These are phyloP conservation scores for Rhynchosporium graminicola DNA, from an alignment of 2,329 filamentous ascomycete species.

Conservation along the genomic window DNA sequence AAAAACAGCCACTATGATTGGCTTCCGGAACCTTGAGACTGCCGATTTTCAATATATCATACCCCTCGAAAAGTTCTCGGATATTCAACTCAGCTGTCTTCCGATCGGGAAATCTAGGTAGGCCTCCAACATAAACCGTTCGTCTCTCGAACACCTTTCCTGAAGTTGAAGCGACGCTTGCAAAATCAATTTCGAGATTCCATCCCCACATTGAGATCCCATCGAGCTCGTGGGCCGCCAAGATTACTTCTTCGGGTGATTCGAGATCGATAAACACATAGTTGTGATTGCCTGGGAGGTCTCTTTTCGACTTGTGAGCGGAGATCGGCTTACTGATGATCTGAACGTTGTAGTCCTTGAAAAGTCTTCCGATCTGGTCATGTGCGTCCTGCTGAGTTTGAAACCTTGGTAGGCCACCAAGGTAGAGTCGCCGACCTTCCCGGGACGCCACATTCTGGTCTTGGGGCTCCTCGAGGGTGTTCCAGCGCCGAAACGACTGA, in stretches of 20 bases:
- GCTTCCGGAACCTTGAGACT: slow-evolving; percentile 56
- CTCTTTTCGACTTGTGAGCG: slow-evolving; percentile 55
- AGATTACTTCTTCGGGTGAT: slow-evolving; percentile 53
- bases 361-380: slow-evolving; percentile 49
- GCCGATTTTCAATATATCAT: slow-evolving; percentile 44
- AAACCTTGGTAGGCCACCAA: slow-evolving; percentile 54
- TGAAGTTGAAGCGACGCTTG: slow-evolving; percentile 27
- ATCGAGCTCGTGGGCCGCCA: slow-evolving; percentile 49
- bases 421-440: slow-evolving; percentile 48
- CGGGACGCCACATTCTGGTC: slow-evolving; percentile 30
- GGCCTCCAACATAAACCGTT: slow-evolving; percentile 52
- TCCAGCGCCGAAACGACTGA: slow-evolving; percentile 33
- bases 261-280: slow-evolving; percentile 68
- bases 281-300: slow-evolving; percentile 57
- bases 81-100: slow-evolving; percentile 49
- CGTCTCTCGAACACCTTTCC: slow-evolving; percentile 40
- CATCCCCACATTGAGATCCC: slow-evolving; percentile 29
- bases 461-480: slow-evolving; percentile 29
- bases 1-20: slow-evolving; percentile 58
- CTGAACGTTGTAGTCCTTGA: slow-evolving; percentile 49
- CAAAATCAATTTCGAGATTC: slow-evolving; percentile 22
- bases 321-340: slow-evolving; percentile 49
- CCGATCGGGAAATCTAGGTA: slow-evolving; percentile 52
- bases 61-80: slow-evolving; percentile 48
- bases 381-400: slow-evolving; percentile 50